Conservation (phyloP, 1,139 yeast genomes). For the Pichia sp. region DNA sequence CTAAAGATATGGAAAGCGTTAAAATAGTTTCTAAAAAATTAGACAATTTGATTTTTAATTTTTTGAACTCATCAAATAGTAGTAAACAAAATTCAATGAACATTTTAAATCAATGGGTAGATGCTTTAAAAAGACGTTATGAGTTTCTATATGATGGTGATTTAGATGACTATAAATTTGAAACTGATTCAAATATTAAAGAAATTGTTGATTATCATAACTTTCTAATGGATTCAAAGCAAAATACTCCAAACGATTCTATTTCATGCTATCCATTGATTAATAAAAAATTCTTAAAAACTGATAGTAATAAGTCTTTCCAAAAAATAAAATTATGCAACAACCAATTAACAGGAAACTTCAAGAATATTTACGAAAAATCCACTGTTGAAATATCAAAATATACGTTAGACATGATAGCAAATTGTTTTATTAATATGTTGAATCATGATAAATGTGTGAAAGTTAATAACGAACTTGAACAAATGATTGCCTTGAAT, state of each 20-base stretch:
- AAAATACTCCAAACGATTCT: no score
- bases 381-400: conserved; percentile 1
- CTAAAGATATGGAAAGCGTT: conserved; percentile 12
- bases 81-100: neutral
- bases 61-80: neutral
- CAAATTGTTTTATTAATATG: conserved; percentile 7
- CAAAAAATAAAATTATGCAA: no score
- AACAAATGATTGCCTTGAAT: neutral
- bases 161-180: no score
- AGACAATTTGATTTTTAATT: conserved; percentile 5
- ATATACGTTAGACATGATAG: conserved; percentile 2
- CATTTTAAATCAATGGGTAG: conserved; percentile 7
- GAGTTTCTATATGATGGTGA: no score
- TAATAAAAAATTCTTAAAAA: no score
- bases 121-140: conserved; percentile 11
- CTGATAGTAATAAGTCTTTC: no score
- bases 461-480: neutral
- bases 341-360: neutral
- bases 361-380: neutral
- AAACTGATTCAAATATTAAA: no score
- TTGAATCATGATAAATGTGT: neutral
- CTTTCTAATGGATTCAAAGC: no score
- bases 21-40: conserved; percentile 1
- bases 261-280: no score
- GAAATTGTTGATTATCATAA: no score